Conservation (phyloP, 768 basidiomycete genomes). For the Tephrocybe rancida region DNA sequence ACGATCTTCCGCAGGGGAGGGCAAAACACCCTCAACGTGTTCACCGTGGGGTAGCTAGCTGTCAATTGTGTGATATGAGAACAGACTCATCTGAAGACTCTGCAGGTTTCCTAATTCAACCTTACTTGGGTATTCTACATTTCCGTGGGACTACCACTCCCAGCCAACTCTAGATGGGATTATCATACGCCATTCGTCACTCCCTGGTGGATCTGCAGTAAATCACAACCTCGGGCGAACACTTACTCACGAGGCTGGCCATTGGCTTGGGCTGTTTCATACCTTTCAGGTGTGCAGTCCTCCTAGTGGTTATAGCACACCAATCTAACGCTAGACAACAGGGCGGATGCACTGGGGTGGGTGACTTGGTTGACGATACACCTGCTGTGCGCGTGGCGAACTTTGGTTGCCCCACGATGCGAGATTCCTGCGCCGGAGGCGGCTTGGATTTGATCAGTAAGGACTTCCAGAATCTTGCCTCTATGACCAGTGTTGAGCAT, state of each 20-base stretch:
- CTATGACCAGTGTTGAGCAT: neutral
- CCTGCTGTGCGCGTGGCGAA: slow-evolving; percentile 36
- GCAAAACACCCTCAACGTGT: slow-evolving; percentile 34
- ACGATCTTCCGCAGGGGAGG: slow-evolving; percentile 37
- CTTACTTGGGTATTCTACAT: slow-evolving; percentile 48
- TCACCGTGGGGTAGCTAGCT: slow-evolving; percentile 31
- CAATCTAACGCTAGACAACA: neutral
- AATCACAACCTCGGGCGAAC: slow-evolving; percentile 39
- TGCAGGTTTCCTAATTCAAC: slow-evolving; percentile 27
- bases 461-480: slow-evolving; percentile 3
- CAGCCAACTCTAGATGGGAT: slow-evolving; percentile 43
- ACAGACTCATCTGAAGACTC: too few relatives aligned
- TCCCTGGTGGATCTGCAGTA: slow-evolving; percentile 40
- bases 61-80: too few relatives aligned
- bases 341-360: slow-evolving; percentile 32
- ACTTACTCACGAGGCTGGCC: slow-evolving; percentile 47
- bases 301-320: neutral
- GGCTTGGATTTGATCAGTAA: slow-evolving; percentile 42
- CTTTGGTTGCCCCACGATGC: slow-evolving; percentile 32
- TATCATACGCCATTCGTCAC: slow-evolving; percentile 34
- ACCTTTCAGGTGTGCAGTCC: slow-evolving; percentile 48
- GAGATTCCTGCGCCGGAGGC: slow-evolving; percentile 23
- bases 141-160: slow-evolving; percentile 38
- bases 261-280: too few relatives aligned
- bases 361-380: slow-evolving; percentile 44